Percentiles rank a stretch among this genome's conserved stretches.
phyloP scores from a whole-genome alignment of 371 early-diverging fungal genomes.

The Zopfochytrium polystomum region DNA sequence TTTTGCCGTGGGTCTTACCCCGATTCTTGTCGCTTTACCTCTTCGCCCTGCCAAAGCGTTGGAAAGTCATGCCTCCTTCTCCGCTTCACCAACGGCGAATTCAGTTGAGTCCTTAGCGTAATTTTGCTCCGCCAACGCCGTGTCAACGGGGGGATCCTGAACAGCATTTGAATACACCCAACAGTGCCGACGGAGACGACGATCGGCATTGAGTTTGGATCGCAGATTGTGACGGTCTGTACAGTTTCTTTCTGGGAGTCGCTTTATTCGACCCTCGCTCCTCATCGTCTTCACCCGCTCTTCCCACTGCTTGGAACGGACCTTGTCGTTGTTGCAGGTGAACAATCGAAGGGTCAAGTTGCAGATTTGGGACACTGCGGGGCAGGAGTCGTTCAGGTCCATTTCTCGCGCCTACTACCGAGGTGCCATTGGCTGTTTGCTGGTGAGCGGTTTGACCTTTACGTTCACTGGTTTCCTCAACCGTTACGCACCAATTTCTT shows the following conservation, averaged over 20 bases:
- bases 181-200: constrained; percentile 29
- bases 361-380: constrained; percentile 99
- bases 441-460: no score
- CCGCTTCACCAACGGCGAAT: constrained; percentile 30
- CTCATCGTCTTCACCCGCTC: no score
- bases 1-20: no score
- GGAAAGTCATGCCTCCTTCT: constrained; percentile 30
- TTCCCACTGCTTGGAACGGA: no score
- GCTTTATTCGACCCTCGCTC: not conserved
- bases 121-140: not conserved
- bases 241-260: not conserved
- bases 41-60: no score
- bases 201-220: constrained; percentile 30
- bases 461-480: no score
- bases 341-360: constrained; percentile 66
- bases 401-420: constrained; percentile 97
- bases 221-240: constrained; percentile 24
- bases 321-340: no score
- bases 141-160: not conserved
- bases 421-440: constrained; percentile 92
- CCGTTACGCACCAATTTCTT: no score
- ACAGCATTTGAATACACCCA: no score
- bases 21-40: no score
- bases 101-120: constrained; percentile 9
- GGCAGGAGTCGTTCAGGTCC: constrained; percentile 82